Evolutionary conservation across 495 filamentous ascomycete species (phyloP).

Genomic region (Podospora sp.): DNA sequence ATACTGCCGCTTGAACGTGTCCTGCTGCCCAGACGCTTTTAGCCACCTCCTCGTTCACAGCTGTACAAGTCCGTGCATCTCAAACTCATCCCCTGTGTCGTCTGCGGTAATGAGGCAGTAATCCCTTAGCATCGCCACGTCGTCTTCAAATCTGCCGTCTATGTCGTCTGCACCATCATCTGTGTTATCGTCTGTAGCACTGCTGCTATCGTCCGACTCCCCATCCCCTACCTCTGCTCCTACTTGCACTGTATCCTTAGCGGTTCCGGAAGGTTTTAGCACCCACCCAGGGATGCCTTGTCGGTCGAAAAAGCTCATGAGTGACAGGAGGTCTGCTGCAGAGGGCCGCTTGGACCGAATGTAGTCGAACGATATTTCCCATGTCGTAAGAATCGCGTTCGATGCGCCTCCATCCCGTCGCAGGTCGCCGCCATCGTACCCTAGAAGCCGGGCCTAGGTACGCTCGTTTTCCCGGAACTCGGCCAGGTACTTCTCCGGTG

Average conservation of each 20-base stretch:
- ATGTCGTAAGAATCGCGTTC: no score
- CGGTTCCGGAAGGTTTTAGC: conserved; percentile 11
- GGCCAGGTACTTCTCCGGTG: no score
- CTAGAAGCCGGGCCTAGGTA: conserved; percentile 33
- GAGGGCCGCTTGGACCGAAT: conserved; percentile 27
- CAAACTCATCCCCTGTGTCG: no score
- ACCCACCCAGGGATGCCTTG: conserved; percentile 43
- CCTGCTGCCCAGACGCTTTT: no score
- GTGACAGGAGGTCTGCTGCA: conserved; percentile 41
- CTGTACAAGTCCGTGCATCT: no score
- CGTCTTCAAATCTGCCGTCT: conserved; percentile 42
- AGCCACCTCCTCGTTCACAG: no score
- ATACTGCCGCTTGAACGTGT: no score
- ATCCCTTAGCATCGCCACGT: no score
- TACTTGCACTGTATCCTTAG: conserved; percentile 4
- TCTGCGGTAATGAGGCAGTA: no score
- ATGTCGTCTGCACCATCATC: conserved; percentile 18
- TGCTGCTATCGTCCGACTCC: not conserved
- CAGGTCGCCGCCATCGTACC: conserved; percentile 33
- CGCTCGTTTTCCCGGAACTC: conserved; percentile 38
- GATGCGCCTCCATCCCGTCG: no score
- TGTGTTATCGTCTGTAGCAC: not conserved
- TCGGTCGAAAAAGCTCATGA: conserved; percentile 51
- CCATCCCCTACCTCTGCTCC: not conserved
- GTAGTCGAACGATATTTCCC: no score